Evolutionary conservation across 352 stramenopile species (phyloP).

Genomic region (Aphanomyces stellatus): DNA sequence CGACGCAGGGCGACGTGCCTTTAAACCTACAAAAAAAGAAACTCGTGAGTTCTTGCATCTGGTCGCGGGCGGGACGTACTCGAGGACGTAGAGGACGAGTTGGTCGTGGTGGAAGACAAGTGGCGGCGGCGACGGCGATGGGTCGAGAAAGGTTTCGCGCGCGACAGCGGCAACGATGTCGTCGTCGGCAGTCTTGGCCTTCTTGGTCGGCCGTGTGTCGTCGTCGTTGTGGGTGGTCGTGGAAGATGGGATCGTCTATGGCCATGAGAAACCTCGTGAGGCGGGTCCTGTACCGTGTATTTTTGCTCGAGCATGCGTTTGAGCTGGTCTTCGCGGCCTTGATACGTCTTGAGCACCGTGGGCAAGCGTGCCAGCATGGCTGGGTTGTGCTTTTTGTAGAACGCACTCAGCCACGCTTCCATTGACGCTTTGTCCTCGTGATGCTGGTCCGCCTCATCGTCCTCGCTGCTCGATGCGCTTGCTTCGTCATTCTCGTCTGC

Average conservation of each 20-base stretch:
- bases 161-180: too few species aligned
- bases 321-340: slow-evolving; percentile 48
- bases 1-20: slow-evolving; percentile 27
- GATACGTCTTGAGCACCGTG: slow-evolving; percentile 50
- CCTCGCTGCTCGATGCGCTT: background rate
- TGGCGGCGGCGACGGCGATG: background rate
- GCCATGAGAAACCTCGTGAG: too few species aligned
- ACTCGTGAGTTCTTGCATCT: background rate
- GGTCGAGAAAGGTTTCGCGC: background rate
- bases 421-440: slow-evolving; percentile 25
- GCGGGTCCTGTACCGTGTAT: slow-evolving; percentile 24
- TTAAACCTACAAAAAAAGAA: slow-evolving; percentile 20
- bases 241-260: too few species aligned
- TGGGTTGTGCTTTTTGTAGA: slow-evolving; percentile 47
- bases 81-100: slow-evolving; percentile 32
- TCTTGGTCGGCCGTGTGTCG: background rate
- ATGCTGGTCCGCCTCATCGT: background rate
- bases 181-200: background rate
- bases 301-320: slow-evolving; percentile 52
- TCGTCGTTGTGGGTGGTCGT: too few species aligned
- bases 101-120: background rate
- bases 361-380: slow-evolving; percentile 39
- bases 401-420: slow-evolving; percentile 40
- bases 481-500: background rate
- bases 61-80: slow-evolving; percentile 20